These are phyloP conservation scores for Tagetes patula DNA, from an alignment of 129 eudicot species.

Conservation along the genomic window DNA sequence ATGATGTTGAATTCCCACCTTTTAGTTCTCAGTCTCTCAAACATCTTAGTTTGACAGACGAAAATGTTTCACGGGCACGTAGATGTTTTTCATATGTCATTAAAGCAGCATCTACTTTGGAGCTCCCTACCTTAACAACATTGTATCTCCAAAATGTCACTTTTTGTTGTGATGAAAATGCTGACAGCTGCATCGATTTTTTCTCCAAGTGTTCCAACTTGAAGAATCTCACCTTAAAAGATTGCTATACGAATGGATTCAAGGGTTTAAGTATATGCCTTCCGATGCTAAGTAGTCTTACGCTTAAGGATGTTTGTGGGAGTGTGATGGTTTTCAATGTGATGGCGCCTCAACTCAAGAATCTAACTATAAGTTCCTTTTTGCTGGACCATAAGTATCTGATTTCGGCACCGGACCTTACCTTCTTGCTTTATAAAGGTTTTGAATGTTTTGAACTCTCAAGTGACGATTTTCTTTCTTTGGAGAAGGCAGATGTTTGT, in stretches of 20 bases:
- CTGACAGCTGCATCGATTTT: not conserved
- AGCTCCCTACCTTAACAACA: conserved; percentile 16
- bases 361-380: conserved; percentile 6
- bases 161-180: not conserved
- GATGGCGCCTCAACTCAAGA: conserved; percentile 26
- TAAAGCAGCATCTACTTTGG: not conserved
- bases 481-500: conserved; percentile 24
- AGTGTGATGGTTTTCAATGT: not conserved
- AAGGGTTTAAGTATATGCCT: not conserved
- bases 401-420: conserved; percentile 24
- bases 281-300: conserved; percentile 4
- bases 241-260: not conserved
- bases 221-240: conserved; percentile 20
- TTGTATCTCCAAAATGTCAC: not conserved
- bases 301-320: not conserved
- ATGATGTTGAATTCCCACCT: not conserved
- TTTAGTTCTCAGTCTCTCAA: conserved; percentile 24
- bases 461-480: not conserved
- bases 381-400: not conserved
- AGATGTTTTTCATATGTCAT: not conserved
- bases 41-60: not conserved
- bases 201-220: conserved; percentile 15
- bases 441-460: not conserved
- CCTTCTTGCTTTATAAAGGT: not conserved
- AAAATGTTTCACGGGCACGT: not conserved